Conservation (phyloP, 345 rosid genomes). For the Toxicodendron radicans region DNA sequence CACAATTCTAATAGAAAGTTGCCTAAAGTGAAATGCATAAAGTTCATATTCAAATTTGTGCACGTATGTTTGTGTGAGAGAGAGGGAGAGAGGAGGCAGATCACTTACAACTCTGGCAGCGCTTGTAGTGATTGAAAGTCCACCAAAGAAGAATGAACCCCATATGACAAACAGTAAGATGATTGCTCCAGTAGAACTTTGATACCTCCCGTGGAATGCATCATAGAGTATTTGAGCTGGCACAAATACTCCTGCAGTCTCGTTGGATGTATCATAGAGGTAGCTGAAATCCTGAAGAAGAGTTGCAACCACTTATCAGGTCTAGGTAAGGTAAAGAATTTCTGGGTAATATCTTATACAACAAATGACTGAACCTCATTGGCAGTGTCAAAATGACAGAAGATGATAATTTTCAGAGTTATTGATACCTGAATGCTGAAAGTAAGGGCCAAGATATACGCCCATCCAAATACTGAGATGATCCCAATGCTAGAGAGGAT, state of each 20-base stretch:
- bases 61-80: not conserved
- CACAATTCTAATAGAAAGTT: not conserved
- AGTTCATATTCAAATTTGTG: not conserved
- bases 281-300: slow-evolving; percentile 45
- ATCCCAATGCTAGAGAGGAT: slow-evolving; percentile 62
- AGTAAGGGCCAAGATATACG: slow-evolving; percentile 58
- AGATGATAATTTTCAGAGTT: not conserved
- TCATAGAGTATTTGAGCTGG: slow-evolving; percentile 68
- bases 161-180: slow-evolving; percentile 53
- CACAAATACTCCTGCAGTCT: slow-evolving; percentile 55
- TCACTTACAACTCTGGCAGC: slow-evolving; percentile 61
- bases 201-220: slow-evolving; percentile 68
- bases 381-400: not conserved
- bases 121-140: slow-evolving; percentile 63
- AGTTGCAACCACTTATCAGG: slow-evolving; percentile 4
- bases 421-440: slow-evolving; percentile 53
- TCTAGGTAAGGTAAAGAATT: too few species aligned
- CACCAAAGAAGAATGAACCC: slow-evolving; percentile 70
- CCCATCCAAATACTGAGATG: slow-evolving; percentile 62
- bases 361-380: too few species aligned
- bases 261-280: slow-evolving; percentile 51
- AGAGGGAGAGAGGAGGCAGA: not conserved
- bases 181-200: slow-evolving; percentile 52
- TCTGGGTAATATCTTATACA: not conserved
- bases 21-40: not conserved